Evolutionary conservation across 352 stramenopile genomes (phyloP).

Genomic region (Thalassiosira hispida): DNA sequence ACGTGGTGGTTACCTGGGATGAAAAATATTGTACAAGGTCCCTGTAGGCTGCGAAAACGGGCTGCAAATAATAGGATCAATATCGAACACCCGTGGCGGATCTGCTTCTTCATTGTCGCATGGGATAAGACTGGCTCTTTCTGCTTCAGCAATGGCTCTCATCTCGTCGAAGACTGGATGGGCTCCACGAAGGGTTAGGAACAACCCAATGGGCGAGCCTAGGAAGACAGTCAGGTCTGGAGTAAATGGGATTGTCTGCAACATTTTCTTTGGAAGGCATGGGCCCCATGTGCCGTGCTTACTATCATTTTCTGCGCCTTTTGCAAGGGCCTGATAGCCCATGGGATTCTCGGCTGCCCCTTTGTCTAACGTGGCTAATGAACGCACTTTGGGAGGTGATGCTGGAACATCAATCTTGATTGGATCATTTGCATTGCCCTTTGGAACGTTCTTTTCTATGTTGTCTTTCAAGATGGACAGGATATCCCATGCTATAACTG

Average conservation of each 20-base stretch:
- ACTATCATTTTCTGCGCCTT: slow-evolving; percentile 29
- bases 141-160: slow-evolving; percentile 45
- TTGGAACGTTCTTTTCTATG: slow-evolving; percentile 34
- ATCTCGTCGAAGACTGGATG: slow-evolving; percentile 81
- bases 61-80: slow-evolving; percentile 47
- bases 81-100: slow-evolving; percentile 47
- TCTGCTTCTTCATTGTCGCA: slow-evolving; percentile 50
- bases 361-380: slow-evolving; percentile 40
- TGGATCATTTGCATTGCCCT: slow-evolving; percentile 31
- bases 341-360: slow-evolving; percentile 26
- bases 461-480: slow-evolving; percentile 72
- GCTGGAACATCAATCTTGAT: slow-evolving; percentile 50
- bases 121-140: slow-evolving; percentile 51
- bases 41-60: slow-evolving; percentile 75
- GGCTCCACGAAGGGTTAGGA: slow-evolving; percentile 77
- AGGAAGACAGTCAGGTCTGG: slow-evolving; percentile 78
- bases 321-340: slow-evolving; percentile 60
- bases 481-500: slow-evolving; percentile 84
- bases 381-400: slow-evolving; percentile 14
- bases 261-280: slow-evolving; percentile 64
- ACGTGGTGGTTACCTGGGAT: slow-evolving; percentile 79
- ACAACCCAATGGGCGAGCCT: slow-evolving; percentile 80
- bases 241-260: slow-evolving; percentile 69
- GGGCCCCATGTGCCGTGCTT: slow-evolving; percentile 74
- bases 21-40: slow-evolving; percentile 93